Evolutionary conservation across 139 green algal species (phyloP), one percentile per base, ranked within the genome.

Genomic region (Nannochloris sp.): DNA sequence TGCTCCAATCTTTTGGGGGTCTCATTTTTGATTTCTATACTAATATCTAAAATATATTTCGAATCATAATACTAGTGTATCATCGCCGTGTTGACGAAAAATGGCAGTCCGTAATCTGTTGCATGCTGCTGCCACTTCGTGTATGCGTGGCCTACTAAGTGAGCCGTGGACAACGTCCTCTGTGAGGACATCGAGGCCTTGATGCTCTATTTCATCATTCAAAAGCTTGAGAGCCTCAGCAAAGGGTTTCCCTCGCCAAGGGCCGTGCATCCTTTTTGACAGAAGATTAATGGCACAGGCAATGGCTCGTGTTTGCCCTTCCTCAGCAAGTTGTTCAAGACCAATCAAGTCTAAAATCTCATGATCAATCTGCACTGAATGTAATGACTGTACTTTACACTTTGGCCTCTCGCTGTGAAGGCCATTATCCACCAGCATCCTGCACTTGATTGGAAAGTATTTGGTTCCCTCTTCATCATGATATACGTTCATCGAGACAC

Each of bases 91-190:
- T 63, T 78, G 75, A 25, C 37, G 6, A 56, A 85, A 63, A 13
- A 63, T 49, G 2, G 79, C 57, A 1, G 57, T 78, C 20, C 83
- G 69, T 31, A 90, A 59, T 1, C 83, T 57, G 59, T 90, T 90
- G n/a, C 89, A 6, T 2, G 83, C 83, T 36, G 80, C 83, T 5
- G 75, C 83, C 36, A 90, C 31, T 64, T 90, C 83, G 59, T 86
- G 81, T 3, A 58, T 33, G 2, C 83, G 61, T 5, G 83, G 83
- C 3, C 83, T 63, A 0, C 80, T 81, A 46, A 83, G 62, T 48
- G 81, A 73, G 43, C 83, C 80, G 33, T 20, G 46, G n/a, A 23
- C 46, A 28, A 23, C 46, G 46, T 53, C 46, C 16, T 53, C 17
- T 53, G 46, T 28, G n/a, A 53, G 46, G 10, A 20, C 16, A 53